These are phyloP conservation scores for Diversispora epigaea DNA, from an alignment of 192 early-diverging fungal genomes.

Conservation along the genomic window DNA sequence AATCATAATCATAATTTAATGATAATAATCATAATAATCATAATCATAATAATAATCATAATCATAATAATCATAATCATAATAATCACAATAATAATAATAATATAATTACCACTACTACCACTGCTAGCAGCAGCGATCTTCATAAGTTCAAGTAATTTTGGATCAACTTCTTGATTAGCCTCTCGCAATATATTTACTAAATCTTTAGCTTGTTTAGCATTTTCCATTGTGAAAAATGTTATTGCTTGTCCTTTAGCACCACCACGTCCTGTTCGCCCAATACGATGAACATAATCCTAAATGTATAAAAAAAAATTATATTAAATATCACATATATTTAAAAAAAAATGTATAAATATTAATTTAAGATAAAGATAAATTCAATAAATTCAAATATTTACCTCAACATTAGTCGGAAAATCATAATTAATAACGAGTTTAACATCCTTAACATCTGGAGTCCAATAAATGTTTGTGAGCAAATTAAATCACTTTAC, in stretches of 20 bases:
- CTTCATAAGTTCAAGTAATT: constrained; percentile 68
- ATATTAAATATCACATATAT: no score
- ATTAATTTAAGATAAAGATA: not conserved
- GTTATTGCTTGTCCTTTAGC: constrained; percentile 87
- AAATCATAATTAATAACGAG: constrained; percentile 97
- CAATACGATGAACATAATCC: constrained; percentile 93
- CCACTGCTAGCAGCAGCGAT: constrained; percentile 44
- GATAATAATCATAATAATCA: no score
- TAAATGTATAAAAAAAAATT: no score
- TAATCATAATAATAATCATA: no score
- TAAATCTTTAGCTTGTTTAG: constrained; percentile 78
- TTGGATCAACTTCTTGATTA: constrained; percentile 81
- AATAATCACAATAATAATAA: no score
- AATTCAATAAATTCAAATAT: not conserved
- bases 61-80: no score
- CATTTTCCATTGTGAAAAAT: constrained; percentile 89
- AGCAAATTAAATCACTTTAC: constrained; percentile 40
- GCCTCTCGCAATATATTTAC: constrained; percentile 88
- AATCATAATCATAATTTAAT: no score
- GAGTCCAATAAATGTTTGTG: constrained; percentile 35
- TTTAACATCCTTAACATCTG: constrained; percentile 93
- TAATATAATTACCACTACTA: no score
- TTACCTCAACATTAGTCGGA: constrained; percentile 78
- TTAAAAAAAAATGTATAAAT: not conserved
- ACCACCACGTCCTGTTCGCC: constrained; percentile 95